Evolutionary conservation across 2,329 filamentous ascomycete genomes (phyloP), one percentile per base, ranked within the genome.

Genomic region (Coniella vitis): DNA sequence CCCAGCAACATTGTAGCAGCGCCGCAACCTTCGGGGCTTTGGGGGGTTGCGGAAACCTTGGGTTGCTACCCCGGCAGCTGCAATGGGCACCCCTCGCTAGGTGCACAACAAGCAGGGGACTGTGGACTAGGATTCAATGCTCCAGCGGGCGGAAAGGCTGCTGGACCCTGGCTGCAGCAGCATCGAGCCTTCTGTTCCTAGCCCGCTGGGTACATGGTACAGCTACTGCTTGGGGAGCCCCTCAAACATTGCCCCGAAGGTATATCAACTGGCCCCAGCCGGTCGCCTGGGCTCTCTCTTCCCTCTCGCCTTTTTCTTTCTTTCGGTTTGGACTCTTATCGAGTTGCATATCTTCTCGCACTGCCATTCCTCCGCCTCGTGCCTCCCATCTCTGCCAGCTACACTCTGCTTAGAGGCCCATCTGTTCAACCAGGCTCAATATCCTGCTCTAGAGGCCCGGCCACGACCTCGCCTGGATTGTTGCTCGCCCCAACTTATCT

Each of bases 241-340:
- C 22, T 31, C 22, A 16, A 45, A 45, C 32, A 37, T 35, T 36
- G n/a, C 42, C 25, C 25, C 42, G 42, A 31, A 25, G 43, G 12
- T 45, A 47, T 47, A 39, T 47, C 25, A 38, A 34, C 21, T 39
- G 29, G 21, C 25, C 36, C 44, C 9, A 22, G 17, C 35, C 22
- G 20, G 21, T 32, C 32, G 20, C 29, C 29, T 45, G 22, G 31
- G 34, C 38, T 4, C 10, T n/a, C 14, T 21, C 16, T 16, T 21
- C n/a, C 20, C 17, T 29, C 16, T 38, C 35, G 25, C 32, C 22
- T 22, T 17, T n/a, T 46, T 38, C 35, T 19, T 41, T 29, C 38
- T 31, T 38, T 38, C n/a, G 44, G 32, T 32, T 25, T 25, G 42
- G 25, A 45, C 10, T 17, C 7, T 17, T 21, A 12, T 21, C n/a